phyloP scores from a whole-genome alignment of 192 early-diverging fungal species.

The Cladochytrium replicatum region DNA sequence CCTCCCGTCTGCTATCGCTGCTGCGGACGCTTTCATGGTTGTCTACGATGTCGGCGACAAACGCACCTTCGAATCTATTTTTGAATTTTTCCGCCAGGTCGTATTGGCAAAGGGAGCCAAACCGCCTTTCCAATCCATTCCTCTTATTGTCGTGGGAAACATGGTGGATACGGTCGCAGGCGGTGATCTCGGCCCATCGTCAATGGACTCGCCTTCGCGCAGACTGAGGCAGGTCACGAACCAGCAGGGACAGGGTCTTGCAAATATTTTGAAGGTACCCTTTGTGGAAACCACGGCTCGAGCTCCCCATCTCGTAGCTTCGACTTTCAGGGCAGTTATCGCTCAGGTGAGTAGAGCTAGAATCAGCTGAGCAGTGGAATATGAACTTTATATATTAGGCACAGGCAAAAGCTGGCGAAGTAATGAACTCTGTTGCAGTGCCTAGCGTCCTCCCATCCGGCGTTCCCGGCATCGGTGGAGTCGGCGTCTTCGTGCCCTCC shows the following conservation, averaged over 20 bases:
- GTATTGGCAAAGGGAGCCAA: slow-evolving; percentile 15
- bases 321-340: slow-evolving; percentile 18
- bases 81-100: slow-evolving; percentile 17
- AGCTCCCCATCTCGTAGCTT: slow-evolving; percentile 24
- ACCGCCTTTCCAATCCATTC: slow-evolving; percentile 12
- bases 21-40: slow-evolving; percentile 30
- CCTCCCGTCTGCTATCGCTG: slow-evolving; percentile 17
- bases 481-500: no score
- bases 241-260: slow-evolving; percentile 12
- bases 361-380: no score
- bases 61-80: slow-evolving; percentile 21
- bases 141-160: slow-evolving; percentile 27
- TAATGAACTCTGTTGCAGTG: no score
- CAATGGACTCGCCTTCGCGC: neutral
- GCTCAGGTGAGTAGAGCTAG: no score
- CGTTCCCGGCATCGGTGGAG: no score
- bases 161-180: slow-evolving; percentile 28
- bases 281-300: slow-evolving; percentile 22
- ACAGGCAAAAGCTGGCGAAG: no score
- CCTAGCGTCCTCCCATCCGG: no score
- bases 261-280: slow-evolving; percentile 15
- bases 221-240: slow-evolving; percentile 18
- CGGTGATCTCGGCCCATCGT: neutral
- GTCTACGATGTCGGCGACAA: slow-evolving; percentile 28
- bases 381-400: no score